Conservation (phyloP, 768 basidiomycete species). For the Podaxis sp. region DNA sequence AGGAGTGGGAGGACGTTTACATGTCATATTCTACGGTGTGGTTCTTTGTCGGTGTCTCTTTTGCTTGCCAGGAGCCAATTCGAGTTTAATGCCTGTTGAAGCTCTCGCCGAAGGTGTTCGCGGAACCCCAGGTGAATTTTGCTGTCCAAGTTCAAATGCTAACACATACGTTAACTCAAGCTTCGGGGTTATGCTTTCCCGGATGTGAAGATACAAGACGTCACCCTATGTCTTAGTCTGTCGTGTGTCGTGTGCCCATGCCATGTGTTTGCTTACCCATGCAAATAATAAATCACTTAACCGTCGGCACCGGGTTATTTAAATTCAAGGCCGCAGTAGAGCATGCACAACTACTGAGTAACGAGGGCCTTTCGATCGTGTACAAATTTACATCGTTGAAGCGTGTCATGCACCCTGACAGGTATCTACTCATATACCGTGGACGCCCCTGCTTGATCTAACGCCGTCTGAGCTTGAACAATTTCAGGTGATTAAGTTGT, state of each 20-base stretch:
- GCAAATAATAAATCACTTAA: background rate
- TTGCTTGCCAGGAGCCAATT: no score
- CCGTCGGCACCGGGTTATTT: background rate
- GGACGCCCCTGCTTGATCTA: background rate
- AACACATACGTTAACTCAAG: background rate
- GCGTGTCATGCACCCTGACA: background rate
- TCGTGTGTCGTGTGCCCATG: no score
- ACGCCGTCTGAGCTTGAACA: background rate
- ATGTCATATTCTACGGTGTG: no score
- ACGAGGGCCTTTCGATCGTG: background rate
- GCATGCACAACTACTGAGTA: background rate
- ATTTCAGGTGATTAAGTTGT: background rate
- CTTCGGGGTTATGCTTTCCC: background rate
- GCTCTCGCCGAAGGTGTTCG: no score
- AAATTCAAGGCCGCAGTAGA: background rate
- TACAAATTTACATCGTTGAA: background rate
- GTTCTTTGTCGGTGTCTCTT: no score
- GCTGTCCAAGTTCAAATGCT: no score
- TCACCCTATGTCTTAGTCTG: no score
- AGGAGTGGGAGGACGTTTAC: background rate
- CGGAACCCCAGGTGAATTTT: no score
- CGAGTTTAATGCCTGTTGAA: no score
- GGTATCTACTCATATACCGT: background rate
- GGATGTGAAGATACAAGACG: background rate
- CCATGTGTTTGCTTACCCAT: background rate